Base-by-base conservation (phyloP, 495 filamentous ascomycete species). In the Aspergillus sparsus region DNA sequence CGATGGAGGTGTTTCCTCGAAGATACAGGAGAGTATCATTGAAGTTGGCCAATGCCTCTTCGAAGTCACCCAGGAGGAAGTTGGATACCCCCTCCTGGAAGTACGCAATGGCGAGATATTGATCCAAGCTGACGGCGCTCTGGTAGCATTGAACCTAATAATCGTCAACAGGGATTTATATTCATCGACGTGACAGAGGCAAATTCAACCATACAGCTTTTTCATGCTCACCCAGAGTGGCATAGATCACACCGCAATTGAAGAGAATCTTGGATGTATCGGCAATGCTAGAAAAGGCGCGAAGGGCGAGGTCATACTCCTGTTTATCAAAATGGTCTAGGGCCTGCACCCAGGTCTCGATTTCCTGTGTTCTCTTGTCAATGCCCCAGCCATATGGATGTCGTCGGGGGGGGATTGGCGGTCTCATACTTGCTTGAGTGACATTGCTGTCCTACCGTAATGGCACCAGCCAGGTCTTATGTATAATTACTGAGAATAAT, bases 71-170 rank as follows among this genome's bases (percentile, higher is more conserved):
- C 36, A 97, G 82, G 52, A 99, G 78, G 78, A 99, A 99, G 74
- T 98, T 99, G 37, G 95, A 98, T 1, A 99, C 94, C 31, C 94
- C 94, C 75, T 98, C 90, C 68, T 99, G 94, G 75, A 99, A 99
- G 71, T 97, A 99, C 33, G 94, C 95, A 51, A 99, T 91, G 49
- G 94, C 94, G 18, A 99, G 88, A 66, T 97, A 99, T 63, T 91
- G 88, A 71, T 99, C 94, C 39, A 97, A 80, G 50, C 86, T 81
- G 62, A 97, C 85, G 18, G 95, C 92, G 64, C 88, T 86, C 74
- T 97, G 92, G 72, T 97, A 99, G 75, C 87, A 96, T 73, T 95
- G 88, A 62, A 98, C 91, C 93, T 98, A 68, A 27, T 27, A 3
- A 27, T 27, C 21, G 21, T 27, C 21, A 27, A 27, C 21, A 27